Evolutionary conservation across 148 eudicot species (phyloP), one percentile per base, ranked within the genome.

Genomic region (Camellia granthamiana): DNA sequence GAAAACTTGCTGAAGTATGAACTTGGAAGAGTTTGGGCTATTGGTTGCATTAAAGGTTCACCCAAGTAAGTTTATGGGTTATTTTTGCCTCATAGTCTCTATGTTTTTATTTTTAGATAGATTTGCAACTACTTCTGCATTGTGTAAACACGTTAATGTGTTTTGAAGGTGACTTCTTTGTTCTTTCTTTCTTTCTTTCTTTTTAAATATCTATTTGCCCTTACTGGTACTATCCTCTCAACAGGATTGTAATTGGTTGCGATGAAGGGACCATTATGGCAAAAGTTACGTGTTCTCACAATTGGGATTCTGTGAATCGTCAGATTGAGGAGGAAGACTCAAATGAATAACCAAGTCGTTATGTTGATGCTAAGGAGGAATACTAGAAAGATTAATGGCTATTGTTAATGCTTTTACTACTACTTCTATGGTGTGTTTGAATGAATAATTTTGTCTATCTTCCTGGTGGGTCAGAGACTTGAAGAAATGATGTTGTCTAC

Each of bases 1-100:
- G 95, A 94, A 86, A 92, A 91, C 83, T 90, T 95, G 72, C 89
- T 90, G 72, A 92, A 91, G 65, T 94, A 90, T 86, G 95, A 93
- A 30, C 90, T 94, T 74, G 97, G 90, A 92, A 91, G 97, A 85
- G 98, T 91, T 79, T 92, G 97, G 98, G 89, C 94, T 56, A 77
- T 92, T 65, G 97, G 95, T 52, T 91, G 87, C 86, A 89, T 87
- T 86, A 94, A 85, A 84, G 83, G 94, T 76, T 92, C 94, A 69
- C 89, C 92, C 14, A 83, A 91, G 97, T 92, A 89, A 88, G 87
- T 60, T 61, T 60, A 7, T 76, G 0, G 11, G 54, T 67, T 7
- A 41, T 14, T 67, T 75, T 6, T 6, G 44, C 43, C 76, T 13
- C 18, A 19, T 13, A 3, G 8, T 5, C 5, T 60, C 30, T 23